phyloP scores from a whole-genome alignment of 2,329 filamentous ascomycete species.

The Calonectria naviculata region DNA sequence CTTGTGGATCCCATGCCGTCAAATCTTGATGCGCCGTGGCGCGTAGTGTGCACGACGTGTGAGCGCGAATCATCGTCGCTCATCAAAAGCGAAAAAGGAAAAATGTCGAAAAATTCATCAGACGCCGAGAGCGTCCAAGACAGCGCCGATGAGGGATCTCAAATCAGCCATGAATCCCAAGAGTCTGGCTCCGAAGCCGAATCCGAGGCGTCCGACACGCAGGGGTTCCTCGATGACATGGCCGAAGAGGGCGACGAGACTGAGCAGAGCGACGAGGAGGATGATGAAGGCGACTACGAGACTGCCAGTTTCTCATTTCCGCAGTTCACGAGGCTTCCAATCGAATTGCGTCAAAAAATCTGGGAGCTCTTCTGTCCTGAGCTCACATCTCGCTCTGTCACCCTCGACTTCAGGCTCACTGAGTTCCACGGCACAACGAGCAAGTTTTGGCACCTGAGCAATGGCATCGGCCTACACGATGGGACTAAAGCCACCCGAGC shows the following conservation, averaged over 20 bases:
- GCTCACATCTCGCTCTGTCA: slow-evolving; percentile 37
- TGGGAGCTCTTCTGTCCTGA: slow-evolving; percentile 48
- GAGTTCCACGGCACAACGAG: slow-evolving; percentile 17
- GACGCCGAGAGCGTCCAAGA: slow-evolving; percentile 5
- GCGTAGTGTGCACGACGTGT: slow-evolving; percentile 2
- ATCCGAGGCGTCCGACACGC: slow-evolving; percentile 34
- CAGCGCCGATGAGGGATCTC: not conserved
- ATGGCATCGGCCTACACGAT: slow-evolving; percentile 37
- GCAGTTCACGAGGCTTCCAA: slow-evolving; percentile 42
- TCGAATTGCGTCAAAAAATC: slow-evolving; percentile 44
- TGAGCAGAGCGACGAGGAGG: slow-evolving; percentile 27
- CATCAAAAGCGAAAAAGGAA: not conserved
- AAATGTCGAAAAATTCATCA: slow-evolving; percentile 12
- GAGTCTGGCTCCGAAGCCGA: slow-evolving; percentile 8
- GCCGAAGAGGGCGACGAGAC: slow-evolving; percentile 36
- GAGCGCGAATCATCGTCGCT: not conserved
- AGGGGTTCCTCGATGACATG: slow-evolving; percentile 38
- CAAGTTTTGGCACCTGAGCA: slow-evolving; percentile 29
- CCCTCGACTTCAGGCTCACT: slow-evolving; percentile 41
- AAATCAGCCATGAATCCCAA: not conserved
- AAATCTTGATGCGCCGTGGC: slow-evolving; percentile 2
- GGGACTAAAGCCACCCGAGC: slow-evolving; percentile 43
- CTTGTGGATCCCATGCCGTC: not conserved
- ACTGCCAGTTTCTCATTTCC: slow-evolving; percentile 30
- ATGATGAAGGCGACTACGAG: not conserved